Evolutionary conservation across 2,329 filamentous ascomycete species (phyloP).

Genomic region (Paraphaeosphaeria sporulosa): DNA sequence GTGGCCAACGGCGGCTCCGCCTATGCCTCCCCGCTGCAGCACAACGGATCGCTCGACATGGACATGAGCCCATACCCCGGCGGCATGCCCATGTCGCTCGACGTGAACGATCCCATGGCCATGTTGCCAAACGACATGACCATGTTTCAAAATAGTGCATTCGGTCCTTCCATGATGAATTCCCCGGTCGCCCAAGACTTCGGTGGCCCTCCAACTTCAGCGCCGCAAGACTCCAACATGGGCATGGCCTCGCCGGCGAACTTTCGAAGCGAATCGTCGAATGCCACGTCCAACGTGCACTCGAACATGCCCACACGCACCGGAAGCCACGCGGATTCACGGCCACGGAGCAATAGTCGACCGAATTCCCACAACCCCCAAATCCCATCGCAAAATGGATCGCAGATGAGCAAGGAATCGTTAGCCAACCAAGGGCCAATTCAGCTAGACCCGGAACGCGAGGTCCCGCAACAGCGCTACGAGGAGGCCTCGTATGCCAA

Average conservation of each 20-base stretch:
- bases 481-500: conserved; percentile 15
- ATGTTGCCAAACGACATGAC: conserved; percentile 48
- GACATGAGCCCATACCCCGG: conserved; percentile 54
- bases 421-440: conserved; percentile 37
- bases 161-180: conserved; percentile 47
- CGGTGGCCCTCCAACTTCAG: conserved; percentile 38
- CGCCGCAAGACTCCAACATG: conserved; percentile 37
- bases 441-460: conserved; percentile 29
- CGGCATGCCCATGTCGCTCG: conserved; percentile 53
- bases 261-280: conserved; percentile 36
- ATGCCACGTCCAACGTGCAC: conserved; percentile 37
- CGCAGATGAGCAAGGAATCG: conserved; percentile 35
- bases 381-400: conserved; percentile 21
- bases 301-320: conserved; percentile 35
- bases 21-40: conserved; percentile 55
- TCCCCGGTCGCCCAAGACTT: conserved; percentile 52
- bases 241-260: conserved; percentile 39
- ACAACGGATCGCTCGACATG: conserved; percentile 50
- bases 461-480: conserved; percentile 31
- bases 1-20: conserved; percentile 51
- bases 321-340: conserved; percentile 36
- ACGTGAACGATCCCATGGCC: conserved; percentile 50
- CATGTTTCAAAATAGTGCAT: conserved; percentile 52
- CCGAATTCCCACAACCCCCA: conserved; percentile 30
- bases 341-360: conserved; percentile 34